Conservation (phyloP, 768 basidiomycete genomes). For the Pleurotus eryngii region DNA sequence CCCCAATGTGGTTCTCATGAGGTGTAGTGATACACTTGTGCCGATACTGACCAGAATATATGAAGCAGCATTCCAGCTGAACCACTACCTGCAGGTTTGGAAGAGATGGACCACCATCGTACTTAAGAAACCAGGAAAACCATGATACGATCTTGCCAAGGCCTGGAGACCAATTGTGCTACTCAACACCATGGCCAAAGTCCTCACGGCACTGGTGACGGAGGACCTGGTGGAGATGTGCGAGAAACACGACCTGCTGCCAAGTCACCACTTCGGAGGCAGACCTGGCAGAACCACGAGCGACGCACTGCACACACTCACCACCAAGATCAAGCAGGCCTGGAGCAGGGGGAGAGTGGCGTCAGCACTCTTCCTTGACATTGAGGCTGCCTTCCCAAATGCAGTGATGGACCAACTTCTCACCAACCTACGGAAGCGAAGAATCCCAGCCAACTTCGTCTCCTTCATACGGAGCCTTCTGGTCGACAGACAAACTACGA, state of each 20-base stretch:
- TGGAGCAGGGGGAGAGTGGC: slow-evolving; percentile 33
- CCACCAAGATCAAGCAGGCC: slow-evolving; percentile 29
- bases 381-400: slow-evolving; percentile 42
- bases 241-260: too few relatives aligned
- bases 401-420: neutral
- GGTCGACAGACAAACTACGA: neutral
- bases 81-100: neutral
- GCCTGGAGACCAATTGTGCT: neutral
- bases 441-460: neutral
- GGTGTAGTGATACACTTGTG: neutral
- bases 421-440: neutral
- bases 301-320: slow-evolving; percentile 13
- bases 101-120: neutral
- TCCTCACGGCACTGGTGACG: neutral
- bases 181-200: neutral
- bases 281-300: neutral
- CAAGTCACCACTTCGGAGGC: neutral
- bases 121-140: neutral
- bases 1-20: neutral
- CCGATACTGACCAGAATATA: neutral
- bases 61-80: neutral
- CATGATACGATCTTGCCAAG: neutral
- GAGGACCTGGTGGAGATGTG: neutral
- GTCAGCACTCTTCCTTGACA: slow-evolving; percentile 36
- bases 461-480: neutral